Evolutionary conservation across 352 stramenopile species (phyloP).

Genomic region (Phytophthora sp.): DNA sequence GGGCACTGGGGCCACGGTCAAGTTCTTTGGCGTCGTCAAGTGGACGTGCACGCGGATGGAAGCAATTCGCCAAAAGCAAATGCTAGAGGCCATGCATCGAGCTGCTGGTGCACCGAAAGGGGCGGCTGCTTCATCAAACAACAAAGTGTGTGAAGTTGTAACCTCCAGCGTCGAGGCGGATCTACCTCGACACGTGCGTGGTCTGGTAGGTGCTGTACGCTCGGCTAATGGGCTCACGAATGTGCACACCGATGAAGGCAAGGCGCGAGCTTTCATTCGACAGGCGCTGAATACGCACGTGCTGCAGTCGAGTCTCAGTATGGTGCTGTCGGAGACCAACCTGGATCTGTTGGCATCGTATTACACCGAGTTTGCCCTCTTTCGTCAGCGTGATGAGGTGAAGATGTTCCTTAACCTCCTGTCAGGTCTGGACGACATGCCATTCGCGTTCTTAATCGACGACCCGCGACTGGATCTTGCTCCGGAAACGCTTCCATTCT

Average conservation of each 20-base stretch:
- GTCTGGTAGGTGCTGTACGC: slow-evolving; percentile 68
- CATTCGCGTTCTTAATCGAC: slow-evolving; percentile 85
- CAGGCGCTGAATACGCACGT: slow-evolving; percentile 88
- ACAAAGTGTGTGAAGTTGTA: slow-evolving; percentile 65
- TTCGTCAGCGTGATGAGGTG: slow-evolving; percentile 79
- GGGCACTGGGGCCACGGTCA: slow-evolving; percentile 65
- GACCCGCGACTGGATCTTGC: slow-evolving; percentile 67
- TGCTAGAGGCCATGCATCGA: slow-evolving; percentile 70
- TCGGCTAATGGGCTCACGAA: slow-evolving; percentile 64
- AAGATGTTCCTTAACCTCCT: slow-evolving; percentile 80
- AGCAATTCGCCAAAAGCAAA: slow-evolving; percentile 70
- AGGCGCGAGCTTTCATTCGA: slow-evolving; percentile 75
- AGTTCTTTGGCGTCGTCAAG: slow-evolving; percentile 88
- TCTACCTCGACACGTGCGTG: slow-evolving; percentile 69
- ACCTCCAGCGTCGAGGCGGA: slow-evolving; percentile 77
- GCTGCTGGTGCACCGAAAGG: slow-evolving; percentile 13
- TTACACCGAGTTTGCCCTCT: slow-evolving; percentile 81
- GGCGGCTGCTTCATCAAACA: slow-evolving; percentile 19
- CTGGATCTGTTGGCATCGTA: slow-evolving; percentile 79
- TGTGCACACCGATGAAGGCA: slow-evolving; percentile 77
- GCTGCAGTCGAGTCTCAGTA: slow-evolving; percentile 66
- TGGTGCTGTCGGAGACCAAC: slow-evolving; percentile 78
- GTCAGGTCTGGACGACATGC: slow-evolving; percentile 62
- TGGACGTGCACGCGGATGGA: slow-evolving; percentile 86
- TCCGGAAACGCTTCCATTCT: slow-evolving; percentile 79